phyloP scores from a whole-genome alignment of 2,329 filamentous ascomycete genomes.

The Dothiorella sarmentorum region DNA sequence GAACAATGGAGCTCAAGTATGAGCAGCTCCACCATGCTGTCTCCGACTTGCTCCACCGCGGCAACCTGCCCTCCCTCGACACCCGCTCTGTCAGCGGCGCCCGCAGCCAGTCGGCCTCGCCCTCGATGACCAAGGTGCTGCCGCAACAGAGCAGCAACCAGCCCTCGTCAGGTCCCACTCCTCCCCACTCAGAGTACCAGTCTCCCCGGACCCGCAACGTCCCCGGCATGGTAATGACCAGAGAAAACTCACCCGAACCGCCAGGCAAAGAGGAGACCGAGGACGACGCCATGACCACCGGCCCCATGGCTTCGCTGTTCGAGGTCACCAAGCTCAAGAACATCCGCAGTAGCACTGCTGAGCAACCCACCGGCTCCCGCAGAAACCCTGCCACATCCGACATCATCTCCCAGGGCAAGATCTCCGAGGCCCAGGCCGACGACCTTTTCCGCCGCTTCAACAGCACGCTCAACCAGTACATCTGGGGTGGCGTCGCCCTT shows the following conservation, averaged over 20 bases:
- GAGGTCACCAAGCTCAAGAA: constrained; percentile 34
- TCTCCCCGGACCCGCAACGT: constrained; percentile 27
- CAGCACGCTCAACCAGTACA: constrained; percentile 30
- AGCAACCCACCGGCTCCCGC: constrained; percentile 23
- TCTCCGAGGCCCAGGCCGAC: constrained; percentile 28
- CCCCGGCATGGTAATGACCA: constrained; percentile 33
- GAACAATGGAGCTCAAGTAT: constrained; percentile 28
- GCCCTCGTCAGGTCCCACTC: constrained; percentile 23
- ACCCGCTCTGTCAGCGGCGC: constrained; percentile 18
- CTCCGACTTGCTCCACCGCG: constrained; percentile 28
- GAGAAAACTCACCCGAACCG: constrained; percentile 32
- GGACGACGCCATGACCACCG: constrained; percentile 19
- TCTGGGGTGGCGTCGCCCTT: constrained; percentile 33
- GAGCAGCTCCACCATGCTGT: constrained; percentile 29
- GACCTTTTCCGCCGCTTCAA: constrained; percentile 31
- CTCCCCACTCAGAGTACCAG: constrained; percentile 27
- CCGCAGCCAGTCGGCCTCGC: constrained; percentile 21
- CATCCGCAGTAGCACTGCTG: constrained; percentile 28
- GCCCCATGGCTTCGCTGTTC: constrained; percentile 35
- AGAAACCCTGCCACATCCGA: constrained; percentile 29
- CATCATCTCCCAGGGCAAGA: constrained; percentile 32
- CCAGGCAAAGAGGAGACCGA: constrained; percentile 14
- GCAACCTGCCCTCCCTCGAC: constrained; percentile 28
- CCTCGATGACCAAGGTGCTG: constrained; percentile 19
- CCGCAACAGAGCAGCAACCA: constrained; percentile 10